Base-by-base conservation (phyloP, 2,329 filamentous ascomycete species). In the Apiospora marii region DNA sequence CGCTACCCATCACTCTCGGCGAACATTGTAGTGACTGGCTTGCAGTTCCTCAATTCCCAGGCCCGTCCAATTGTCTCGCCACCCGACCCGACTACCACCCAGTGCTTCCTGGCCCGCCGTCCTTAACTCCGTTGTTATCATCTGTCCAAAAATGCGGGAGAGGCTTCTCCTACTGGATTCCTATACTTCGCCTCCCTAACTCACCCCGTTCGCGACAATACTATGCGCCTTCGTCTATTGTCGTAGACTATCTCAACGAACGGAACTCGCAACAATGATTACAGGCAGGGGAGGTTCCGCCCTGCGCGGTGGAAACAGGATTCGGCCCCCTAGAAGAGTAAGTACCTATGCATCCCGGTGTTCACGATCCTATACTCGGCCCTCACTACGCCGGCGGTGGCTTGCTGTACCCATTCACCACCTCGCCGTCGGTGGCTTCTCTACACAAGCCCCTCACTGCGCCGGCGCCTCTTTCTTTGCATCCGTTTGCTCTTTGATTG, bases 251-350 rank as follows among this genome's bases (percentile, higher is more conserved):
- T n/a, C 3, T n/a, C 19, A 64, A 41, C 30, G 16, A 64, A 8
- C 58, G 12, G 58, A 37, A 37, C 30, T 30, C 58, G 58, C 58
- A 64, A 64, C 58, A 64, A 81, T 81, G 80, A 81, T 81, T 70
- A 80, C 79, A 41, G 79, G 80, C 71, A 76, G 80, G 43, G 80
- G 80, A 74, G 79, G 79, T 43, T 73, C 77, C 41, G 74, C 75
- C 70, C 76, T 78, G 71, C 76, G 80, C 48, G 75, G 78, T 14
- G 77, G 79, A 51, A 64, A 41, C 34, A 78, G 79, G 68, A 81
- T 81, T 70, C 78, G 80, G 30, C 79, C 80, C 71, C 80, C 80
- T 64, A 75, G 80, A 72, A 74, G 79, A 74, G 80, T 80, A 79
- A 69, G 79, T 77, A 41, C 37, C 5, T 19, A 46, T 61, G 24